phyloP scores from a whole-genome alignment of 1,284 basidiomycete species.

The Austroboletus niveus region DNA sequence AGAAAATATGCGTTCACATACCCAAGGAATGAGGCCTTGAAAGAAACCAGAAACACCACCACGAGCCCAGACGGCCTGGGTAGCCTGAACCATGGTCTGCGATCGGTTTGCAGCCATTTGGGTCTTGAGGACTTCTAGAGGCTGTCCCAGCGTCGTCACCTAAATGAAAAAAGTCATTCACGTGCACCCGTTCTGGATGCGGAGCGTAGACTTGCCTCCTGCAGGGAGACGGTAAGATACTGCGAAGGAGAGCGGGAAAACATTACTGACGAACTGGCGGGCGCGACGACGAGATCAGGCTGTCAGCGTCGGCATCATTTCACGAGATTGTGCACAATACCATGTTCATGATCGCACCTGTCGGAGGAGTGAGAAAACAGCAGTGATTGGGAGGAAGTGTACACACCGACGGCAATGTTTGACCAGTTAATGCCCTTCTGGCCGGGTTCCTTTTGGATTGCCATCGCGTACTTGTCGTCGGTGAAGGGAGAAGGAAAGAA shows the following conservation, averaged over 20 bases:
- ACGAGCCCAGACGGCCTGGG: slow-evolving; percentile 86
- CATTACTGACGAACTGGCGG: slow-evolving; percentile 27
- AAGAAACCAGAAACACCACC: slow-evolving; percentile 93
- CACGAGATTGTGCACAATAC: slow-evolving; percentile 39
- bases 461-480: slow-evolving; percentile 50
- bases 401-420: slow-evolving; percentile 94
- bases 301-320: slow-evolving; percentile 6
- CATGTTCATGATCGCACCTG: slow-evolving; percentile 97
- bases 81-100: slow-evolving; percentile 88
- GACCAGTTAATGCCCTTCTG: slow-evolving; percentile 98
- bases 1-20: slow-evolving; percentile 36
- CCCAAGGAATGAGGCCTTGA: slow-evolving; percentile 99
- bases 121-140: slow-evolving; percentile 97
- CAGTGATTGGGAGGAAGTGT: slow-evolving; percentile 5
- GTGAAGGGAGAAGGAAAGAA: slow-evolving; percentile 15
- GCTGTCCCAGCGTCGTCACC: slow-evolving; percentile 98
- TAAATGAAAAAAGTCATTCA: slow-evolving; percentile 25
- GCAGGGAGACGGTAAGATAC: slow-evolving; percentile 15
- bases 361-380: slow-evolving; percentile 19
- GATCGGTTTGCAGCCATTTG: slow-evolving; percentile 96
- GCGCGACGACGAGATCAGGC: neutral
- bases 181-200: neutral
- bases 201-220: slow-evolving; percentile 45
- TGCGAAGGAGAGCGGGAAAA: slow-evolving; percentile 9
- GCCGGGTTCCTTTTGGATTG: slow-evolving; percentile 77